Conservation (phyloP, 192 early-diverging fungal species). For the Glomus cerebriforme region DNA sequence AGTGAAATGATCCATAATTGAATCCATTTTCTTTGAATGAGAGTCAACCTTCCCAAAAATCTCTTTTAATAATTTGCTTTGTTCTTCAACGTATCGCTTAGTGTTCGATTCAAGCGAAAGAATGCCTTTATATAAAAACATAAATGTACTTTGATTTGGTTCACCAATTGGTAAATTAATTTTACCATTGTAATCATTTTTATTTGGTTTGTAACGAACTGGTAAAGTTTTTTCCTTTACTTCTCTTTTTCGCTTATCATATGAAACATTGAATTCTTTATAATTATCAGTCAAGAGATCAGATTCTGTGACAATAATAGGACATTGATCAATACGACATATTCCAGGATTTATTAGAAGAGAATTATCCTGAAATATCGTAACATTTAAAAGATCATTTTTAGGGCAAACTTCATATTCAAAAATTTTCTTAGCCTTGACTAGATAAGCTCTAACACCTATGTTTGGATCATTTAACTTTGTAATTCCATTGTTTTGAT, state of each 20-base stretch:
- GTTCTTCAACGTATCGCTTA: constrained; percentile 75
- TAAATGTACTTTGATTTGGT: constrained; percentile 78
- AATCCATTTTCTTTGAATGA: background rate
- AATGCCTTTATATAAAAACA: constrained; percentile 88
- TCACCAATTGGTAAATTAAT: constrained; percentile 30
- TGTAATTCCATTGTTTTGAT: background rate
- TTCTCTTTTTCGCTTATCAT: background rate
- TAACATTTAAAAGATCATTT: background rate
- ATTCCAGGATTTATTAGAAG: background rate
- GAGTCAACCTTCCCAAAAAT: constrained; percentile 50
- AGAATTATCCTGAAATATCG: background rate
- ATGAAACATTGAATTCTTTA: background rate
- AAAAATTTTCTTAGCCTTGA: background rate
- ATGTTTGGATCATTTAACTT: background rate
- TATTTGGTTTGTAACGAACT: background rate
- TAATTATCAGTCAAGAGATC: background rate
- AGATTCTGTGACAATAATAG: background rate
- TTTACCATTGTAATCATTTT: background rate
- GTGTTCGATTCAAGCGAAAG: constrained; percentile 78
- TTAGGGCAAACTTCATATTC: background rate
- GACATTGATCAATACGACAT: constrained; percentile 4
- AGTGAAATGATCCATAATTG: background rate
- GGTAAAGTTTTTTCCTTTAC: background rate
- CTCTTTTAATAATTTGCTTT: constrained; percentile 70
- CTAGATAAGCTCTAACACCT: background rate